Base-by-base conservation (phyloP, 441 rosid species). In the Pelargonium cotyledonis region DNA sequence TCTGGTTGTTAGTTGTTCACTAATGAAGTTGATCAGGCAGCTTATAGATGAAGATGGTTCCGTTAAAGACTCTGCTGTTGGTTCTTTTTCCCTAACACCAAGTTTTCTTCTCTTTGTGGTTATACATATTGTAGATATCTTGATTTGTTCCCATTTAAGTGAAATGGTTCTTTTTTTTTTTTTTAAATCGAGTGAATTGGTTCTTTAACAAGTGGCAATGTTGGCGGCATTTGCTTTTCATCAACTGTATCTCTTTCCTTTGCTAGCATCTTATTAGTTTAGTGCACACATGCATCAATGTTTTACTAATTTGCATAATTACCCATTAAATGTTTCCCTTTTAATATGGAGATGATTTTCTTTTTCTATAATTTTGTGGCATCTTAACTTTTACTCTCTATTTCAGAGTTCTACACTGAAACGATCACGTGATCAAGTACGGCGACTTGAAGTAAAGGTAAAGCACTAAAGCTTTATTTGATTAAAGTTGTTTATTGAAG, bases 31-130 rank as follows among this genome's bases (percentile, higher is more conserved):
- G 75, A 86, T 94, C 77, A 81, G 74, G 66, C 88, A 80, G 79
- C 85, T 85, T 76, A 74, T 94, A 46, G 95, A 88, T 67, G 88
- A 80, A 79, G 91, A 91, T 82, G 97, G 96, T 65, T 78, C 82
- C 51, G 84, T 89, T 70, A 89, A 86, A 79, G 94, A 94, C 79
- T 87, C 97, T 1, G 95, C 97, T 65, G 97, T 91, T 76, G 73
- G 92, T 80, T 78, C 72, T 73, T 78, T 65, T 46, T 72, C 40
- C 23, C 1, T 29, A 12, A 9, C 38, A 63, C 60, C 23, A 7
- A 19, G 44, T 53, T 58, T 68, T 53, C 18, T n/a, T 60, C 40
- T 57, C 23, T 41, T 43, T 51, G 38, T 26, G 66, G 43, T 31
- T 43, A 15, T 12, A 47, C 16, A 47, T 66, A 63, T 67, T 1